phyloP scores from a whole-genome alignment of 768 basidiomycete genomes.

The Kwoniella mangroviensis region DNA sequence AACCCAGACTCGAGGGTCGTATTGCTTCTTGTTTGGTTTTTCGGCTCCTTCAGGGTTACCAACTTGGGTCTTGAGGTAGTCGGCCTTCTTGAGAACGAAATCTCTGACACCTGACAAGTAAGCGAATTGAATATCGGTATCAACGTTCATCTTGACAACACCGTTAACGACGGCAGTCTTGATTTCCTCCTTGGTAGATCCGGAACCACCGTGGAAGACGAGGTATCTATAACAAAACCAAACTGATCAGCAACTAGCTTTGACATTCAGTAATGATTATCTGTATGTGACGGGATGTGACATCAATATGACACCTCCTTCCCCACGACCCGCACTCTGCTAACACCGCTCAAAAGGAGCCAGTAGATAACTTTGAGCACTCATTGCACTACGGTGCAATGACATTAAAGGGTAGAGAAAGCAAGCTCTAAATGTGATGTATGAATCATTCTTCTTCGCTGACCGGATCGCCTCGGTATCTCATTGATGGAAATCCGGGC shows the following conservation, averaged over 20 bases:
- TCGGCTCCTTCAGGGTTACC: constrained; percentile 96
- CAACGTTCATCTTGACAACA: constrained; percentile 99
- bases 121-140: constrained; percentile 72
- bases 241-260: background rate
- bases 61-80: constrained; percentile 85
- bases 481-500: constrained; percentile 47
- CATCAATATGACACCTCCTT: constrained; percentile 55
- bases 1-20: constrained; percentile 98
- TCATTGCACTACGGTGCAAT: constrained; percentile 16
- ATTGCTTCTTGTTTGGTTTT: constrained; percentile 98
- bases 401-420: constrained; percentile 40
- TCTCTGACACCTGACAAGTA: constrained; percentile 88
- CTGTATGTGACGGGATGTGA: constrained; percentile 30
- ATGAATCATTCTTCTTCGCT: constrained; percentile 41
- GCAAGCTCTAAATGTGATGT: constrained; percentile 53
- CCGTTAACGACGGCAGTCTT: constrained; percentile 85
- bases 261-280: background rate
- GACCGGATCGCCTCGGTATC: constrained; percentile 53
- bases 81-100: constrained; percentile 82
- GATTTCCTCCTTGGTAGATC: constrained; percentile 95
- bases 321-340: constrained; percentile 41
- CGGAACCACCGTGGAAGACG: constrained; percentile 99
- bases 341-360: constrained; percentile 37
- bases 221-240: constrained; percentile 69
- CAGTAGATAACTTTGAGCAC: constrained; percentile 13